Evolutionary conservation across 768 basidiomycete species (phyloP), one percentile per base, ranked within the genome.

Genomic region (Mycena polygramma): DNA sequence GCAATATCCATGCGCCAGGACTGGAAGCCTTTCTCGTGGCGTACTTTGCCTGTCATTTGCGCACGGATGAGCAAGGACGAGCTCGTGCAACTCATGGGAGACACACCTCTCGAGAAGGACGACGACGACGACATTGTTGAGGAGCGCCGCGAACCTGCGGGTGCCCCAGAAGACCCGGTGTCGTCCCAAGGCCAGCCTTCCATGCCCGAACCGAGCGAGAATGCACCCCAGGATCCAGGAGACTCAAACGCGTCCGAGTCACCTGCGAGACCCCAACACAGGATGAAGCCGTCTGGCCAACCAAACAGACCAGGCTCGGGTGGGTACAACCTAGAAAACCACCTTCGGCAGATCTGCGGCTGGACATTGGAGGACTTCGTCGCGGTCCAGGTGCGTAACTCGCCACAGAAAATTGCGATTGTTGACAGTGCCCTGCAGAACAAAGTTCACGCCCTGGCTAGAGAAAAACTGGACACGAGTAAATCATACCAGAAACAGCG

Each of bases 221-320:
- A 9, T 22, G 20, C 43, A 14, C 7, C 43, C 30, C 30, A 36
- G 13, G 15, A 6, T 10, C 9, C 26, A 1, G 43, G n/a, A 36
- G 26, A 26, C 1, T 17, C 14, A 30, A 45, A 22, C 43, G 1
- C 15, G 22, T 8, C 26, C 26, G 35, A 26, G 26, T 26, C 26
- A 10, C 7, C 57, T 24, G 39, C 57, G 5, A 43, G 35, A 48
- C 5, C 1, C 14, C 9, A 53, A 17, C 58, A 35, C 15, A 46
- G 43, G 22, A 20, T 36, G 14, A 61, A 61, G 59, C 59, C 59
- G 30, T 46, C 26, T 2, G 59, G 59, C 2, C 4, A 60, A 48
- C 58, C 58, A 20, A 60, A 60, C 19, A 60, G 58, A 35, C 58
- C 58, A 13, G 26, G 26, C 15, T 60, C 58, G 14, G 58, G 58